Conservation (phyloP, 164 flowering plant species). For the Stephania yunnanensis region DNA sequence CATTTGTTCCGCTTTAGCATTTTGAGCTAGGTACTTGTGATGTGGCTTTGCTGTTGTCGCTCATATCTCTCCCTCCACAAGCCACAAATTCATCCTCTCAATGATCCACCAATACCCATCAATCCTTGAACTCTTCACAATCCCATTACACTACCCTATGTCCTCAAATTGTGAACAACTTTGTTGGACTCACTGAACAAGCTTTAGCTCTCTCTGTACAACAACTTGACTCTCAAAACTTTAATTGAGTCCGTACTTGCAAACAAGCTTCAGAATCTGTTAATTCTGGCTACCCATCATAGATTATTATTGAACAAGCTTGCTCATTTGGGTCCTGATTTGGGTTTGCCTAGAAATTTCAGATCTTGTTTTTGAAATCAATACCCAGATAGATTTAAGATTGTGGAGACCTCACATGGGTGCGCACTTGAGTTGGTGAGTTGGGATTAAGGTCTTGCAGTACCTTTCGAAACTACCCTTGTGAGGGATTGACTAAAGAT, state of each 20-base stretch:
- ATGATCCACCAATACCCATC: slow-evolving; percentile 85
- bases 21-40: neutral
- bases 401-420: slow-evolving; percentile 80
- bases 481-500: slow-evolving; percentile 16
- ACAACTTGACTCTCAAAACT: slow-evolving; percentile 41
- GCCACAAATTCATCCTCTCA: slow-evolving; percentile 45
- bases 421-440: slow-evolving; percentile 85
- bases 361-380: slow-evolving; percentile 81
- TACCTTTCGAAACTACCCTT: slow-evolving; percentile 27
- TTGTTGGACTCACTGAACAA: slow-evolving; percentile 68
- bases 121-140: slow-evolving; percentile 61
- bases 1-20: neutral
- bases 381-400: slow-evolving; percentile 61
- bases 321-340: slow-evolving; percentile 81
- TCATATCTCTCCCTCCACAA: slow-evolving; percentile 52
- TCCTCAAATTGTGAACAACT: slow-evolving; percentile 31
- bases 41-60: neutral
- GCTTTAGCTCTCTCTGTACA: slow-evolving; percentile 51
- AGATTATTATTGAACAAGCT: slow-evolving; percentile 77
- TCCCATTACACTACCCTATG: slow-evolving; percentile 43
- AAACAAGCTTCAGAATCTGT: slow-evolving; percentile 72
- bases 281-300: slow-evolving; percentile 79
- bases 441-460: slow-evolving; percentile 61
- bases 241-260: slow-evolving; percentile 39
- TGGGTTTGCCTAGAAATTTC: slow-evolving; percentile 83